Conservation (phyloP, 495 filamentous ascomycete genomes). For the Podospora sp. region DNA sequence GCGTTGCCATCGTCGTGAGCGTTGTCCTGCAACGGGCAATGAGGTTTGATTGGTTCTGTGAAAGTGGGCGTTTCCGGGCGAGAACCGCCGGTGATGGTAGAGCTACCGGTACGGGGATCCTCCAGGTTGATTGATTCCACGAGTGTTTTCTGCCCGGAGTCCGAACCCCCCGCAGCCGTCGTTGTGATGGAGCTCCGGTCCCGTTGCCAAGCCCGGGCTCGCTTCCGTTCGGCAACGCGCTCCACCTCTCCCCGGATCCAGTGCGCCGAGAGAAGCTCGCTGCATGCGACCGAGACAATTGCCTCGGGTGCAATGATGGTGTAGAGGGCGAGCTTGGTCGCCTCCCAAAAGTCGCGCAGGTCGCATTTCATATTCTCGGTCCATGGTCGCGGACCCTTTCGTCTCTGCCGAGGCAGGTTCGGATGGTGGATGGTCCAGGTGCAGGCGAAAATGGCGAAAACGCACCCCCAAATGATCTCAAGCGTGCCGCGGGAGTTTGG, state of each 20-base stretch:
- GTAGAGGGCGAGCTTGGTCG: slow-evolving; percentile 1
- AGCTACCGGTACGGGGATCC: not conserved
- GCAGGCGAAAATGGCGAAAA: slow-evolving; percentile 11
- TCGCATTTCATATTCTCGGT: not conserved
- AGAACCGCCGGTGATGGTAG: not conserved
- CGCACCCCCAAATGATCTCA: slow-evolving; percentile 9
- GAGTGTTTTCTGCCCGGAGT: not conserved
- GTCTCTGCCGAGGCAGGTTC: slow-evolving; percentile 7
- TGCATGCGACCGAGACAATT: not conserved
- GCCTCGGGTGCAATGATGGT: slow-evolving; percentile 4
- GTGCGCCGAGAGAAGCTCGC: not conserved
- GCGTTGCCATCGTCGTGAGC: not conserved
- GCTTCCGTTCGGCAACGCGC: not conserved
- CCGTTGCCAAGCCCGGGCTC: not conserved
- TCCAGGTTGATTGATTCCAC: not conserved
- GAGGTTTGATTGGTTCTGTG: not conserved
- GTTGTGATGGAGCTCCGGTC: not conserved
- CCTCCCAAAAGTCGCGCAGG: not conserved
- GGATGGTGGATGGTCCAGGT: slow-evolving; percentile 14
- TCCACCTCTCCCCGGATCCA: not conserved
- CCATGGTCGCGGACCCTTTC: not conserved
- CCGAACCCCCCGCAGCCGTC: not conserved
- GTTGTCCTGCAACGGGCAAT: not conserved
- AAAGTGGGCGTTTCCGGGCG: not conserved
- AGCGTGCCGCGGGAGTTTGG: slow-evolving; percentile 4